A percentile compares a stretch with the other conserved stretches of the same genome.
These are phyloP conservation scores for Alternaria sp. DNA, from an alignment of 2,329 filamentous ascomycete species.

Conservation along the genomic window DNA sequence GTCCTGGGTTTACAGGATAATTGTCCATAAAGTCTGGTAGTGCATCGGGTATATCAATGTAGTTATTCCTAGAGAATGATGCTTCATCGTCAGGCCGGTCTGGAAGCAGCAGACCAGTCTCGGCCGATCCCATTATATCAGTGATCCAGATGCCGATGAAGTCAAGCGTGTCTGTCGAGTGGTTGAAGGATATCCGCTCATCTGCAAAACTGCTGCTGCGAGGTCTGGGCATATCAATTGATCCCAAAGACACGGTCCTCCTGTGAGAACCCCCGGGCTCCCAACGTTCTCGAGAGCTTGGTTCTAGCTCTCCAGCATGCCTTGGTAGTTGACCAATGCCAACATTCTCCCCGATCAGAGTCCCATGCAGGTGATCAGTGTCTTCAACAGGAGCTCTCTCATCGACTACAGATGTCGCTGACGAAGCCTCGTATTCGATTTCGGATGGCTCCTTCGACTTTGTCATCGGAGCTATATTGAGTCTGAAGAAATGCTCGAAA, in stretches of 20 bases:
- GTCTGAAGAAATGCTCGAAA: constrained; percentile 30
- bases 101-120: background rate
- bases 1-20: too few relatives aligned
- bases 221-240: background rate
- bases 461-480: constrained; percentile 13
- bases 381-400: background rate
- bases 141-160: background rate
- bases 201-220: background rate
- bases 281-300: background rate
- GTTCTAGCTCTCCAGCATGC: background rate
- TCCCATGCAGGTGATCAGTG: background rate
- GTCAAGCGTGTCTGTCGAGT: too few relatives aligned
- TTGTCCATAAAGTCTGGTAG: background rate
- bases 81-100: background rate
- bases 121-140: background rate
- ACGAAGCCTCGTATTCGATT: constrained; percentile 23
- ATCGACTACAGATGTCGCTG: background rate
- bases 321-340: constrained; percentile 23
- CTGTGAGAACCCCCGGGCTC: background rate
- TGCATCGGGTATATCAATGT: background rate
- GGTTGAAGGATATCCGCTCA: background rate
- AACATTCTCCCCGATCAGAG: constrained; percentile 21
- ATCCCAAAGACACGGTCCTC: too few relatives aligned
- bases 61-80: background rate
- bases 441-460: constrained; percentile 11